Conservation (phyloP, 2,329 filamentous ascomycete genomes). For the Hirsutella thompsonii region DNA sequence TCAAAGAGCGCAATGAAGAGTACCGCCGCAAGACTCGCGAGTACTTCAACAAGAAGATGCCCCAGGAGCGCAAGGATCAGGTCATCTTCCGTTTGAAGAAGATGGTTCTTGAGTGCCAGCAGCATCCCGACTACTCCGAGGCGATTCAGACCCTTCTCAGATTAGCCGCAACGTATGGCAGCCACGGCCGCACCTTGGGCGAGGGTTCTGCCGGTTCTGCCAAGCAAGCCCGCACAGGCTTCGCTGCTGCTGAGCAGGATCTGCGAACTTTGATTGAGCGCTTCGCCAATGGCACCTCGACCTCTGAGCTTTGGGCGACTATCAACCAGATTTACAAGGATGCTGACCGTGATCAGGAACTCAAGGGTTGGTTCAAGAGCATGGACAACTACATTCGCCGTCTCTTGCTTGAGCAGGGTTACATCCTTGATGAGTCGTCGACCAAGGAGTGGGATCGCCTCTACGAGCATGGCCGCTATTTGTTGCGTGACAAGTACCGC, state of each 20-base stretch:
- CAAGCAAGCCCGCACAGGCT: slow-evolving; percentile 56
- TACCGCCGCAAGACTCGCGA: slow-evolving; percentile 43
- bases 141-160: slow-evolving; percentile 80
- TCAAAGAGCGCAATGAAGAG: slow-evolving; percentile 28
- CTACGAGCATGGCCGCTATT: slow-evolving; percentile 73
- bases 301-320: slow-evolving; percentile 72
- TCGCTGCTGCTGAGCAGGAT: slow-evolving; percentile 65
- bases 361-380: slow-evolving; percentile 79
- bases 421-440: slow-evolving; percentile 70
- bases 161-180: slow-evolving; percentile 73
- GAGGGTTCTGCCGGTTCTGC: slow-evolving; percentile 54
- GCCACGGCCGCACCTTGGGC: slow-evolving; percentile 55
- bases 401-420: slow-evolving; percentile 80
- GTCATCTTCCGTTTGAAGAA: slow-evolving; percentile 88
- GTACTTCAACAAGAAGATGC: slow-evolving; percentile 79
- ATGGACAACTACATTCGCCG: slow-evolving; percentile 68
- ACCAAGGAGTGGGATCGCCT: slow-evolving; percentile 73
- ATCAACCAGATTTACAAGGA: slow-evolving; percentile 79
- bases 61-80: slow-evolving; percentile 85
- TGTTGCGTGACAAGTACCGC: slow-evolving; percentile 82
- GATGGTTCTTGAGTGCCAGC: slow-evolving; percentile 94
- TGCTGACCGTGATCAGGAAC: slow-evolving; percentile 73
- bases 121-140: slow-evolving; percentile 83
- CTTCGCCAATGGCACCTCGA: slow-evolving; percentile 88
- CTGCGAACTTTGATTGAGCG: slow-evolving; percentile 76